Evolutionary conservation across 176 grass and related monocot genomes (phyloP), one percentile per base, ranked within the genome.

Genomic region (Tillandsia fasciculata): DNA sequence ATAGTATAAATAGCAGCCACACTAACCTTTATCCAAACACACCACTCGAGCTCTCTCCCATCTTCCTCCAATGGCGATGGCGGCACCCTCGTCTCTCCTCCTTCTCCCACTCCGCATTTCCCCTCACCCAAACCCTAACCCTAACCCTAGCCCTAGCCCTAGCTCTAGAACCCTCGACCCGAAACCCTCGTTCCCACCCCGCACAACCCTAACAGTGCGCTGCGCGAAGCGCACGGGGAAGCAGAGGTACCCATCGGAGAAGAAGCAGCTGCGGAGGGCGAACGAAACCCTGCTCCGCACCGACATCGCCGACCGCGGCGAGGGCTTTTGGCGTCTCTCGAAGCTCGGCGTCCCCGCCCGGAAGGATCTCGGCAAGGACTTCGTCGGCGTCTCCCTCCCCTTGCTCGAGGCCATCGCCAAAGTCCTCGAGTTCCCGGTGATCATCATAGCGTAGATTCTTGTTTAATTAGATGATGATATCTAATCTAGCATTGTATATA

Each of bases 191-290:
- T 72, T 78, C 59, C 26, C 69, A 27, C 70, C 72, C 14, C 81
- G 78, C 28, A 73, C 73, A 24, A 10, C 63, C 14, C 51, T 52
- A 9, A 28, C 17, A 42, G 69, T 78, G 72, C 86, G 83, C 72
- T 92, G 89, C 81, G 89, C 74, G 24, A 89, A 78, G 74, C 93
- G 93, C 51, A 81, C 89, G 53, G 89, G 89, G 57, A 97, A 92
- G 84, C 86, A 76, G 74, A 66, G 89, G 65, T 97, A 97, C 81
- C 93, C 93, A 3, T 97, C 93, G 49, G 93, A 97, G 86, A 97
- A 92, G 84, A 97, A 90, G 86, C 76, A 71, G 66, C 69, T 97
- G 52, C 79, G 83, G 10, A 61, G 56, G 56, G 56, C 56, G 56
- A 61, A 2, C 56, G 22, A 61, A 20, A 74, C 64, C n/a, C 56